Base-by-base conservation (phyloP, 306 rosid species). In the Fragaria vesca region DNA sequence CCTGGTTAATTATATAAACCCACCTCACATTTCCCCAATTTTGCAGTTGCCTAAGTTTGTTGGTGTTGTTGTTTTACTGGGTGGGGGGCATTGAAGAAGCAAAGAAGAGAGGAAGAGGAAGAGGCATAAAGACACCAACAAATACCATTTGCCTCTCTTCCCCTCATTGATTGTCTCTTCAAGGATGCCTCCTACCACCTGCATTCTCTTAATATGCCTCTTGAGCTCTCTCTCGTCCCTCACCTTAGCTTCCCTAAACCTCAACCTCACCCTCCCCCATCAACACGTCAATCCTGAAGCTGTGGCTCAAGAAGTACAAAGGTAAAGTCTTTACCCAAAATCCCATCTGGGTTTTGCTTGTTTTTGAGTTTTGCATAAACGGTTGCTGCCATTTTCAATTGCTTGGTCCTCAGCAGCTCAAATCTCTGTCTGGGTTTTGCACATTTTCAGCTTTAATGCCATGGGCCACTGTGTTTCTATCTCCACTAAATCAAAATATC, bases 281-380 rank as follows among this genome's bases (percentile, higher is more conserved):
- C 97, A 91, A 43, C 96, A 93, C 66, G 94, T 93, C n/a, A 36
- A 85, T 85, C 99, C 99, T 74, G 98, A 96, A 81, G 68, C 90
- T 40, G 91, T 96, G 13, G 97, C 84, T 71, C 83, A 80, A 0
- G 86, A 93, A 77, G 86, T 96, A 74, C 98, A 93, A 60, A 82
- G 97, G 99, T 93, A 87, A 6, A 15, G 43, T 54, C 26, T 15
- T 20, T 8, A 12, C 69, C 45, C 30, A 74, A 57, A 26, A 0
- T 6, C 67, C n/a, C 75, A 36, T 28, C 68, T 79, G 82, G 79
- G 80, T 72, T 78, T 80, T 74, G 52, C 36, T 51, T 48, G 38
- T 30, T 66, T 57, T 2, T 18, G 6, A 45, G 36, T 16, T 82
- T 78, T 66, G 32, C 68, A 51, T 38, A 63, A 20, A 12, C 70